Percentiles rank a stretch among this genome's conserved stretches.
Conservation (phyloP, 1,284 basidiomycete species). For the Leucoagaricus sp. region DNA sequence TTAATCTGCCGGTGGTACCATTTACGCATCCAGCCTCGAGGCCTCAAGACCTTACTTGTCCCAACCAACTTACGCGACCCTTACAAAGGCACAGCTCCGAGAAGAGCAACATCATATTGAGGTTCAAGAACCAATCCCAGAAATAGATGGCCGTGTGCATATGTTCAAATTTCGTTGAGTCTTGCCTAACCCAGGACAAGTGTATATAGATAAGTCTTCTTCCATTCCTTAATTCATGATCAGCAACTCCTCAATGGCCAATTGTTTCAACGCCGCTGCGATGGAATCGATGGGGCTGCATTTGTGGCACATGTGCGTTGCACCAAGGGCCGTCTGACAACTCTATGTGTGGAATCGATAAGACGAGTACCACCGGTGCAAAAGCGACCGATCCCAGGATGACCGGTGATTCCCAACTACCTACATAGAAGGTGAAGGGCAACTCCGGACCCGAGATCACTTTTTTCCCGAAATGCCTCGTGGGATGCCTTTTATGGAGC, state of each 20-base stretch:
- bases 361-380: background rate
- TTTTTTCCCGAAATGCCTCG: slow-evolving; percentile 2
- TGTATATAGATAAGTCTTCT: background rate
- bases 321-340: background rate
- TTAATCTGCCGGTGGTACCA: slow-evolving; percentile 8
- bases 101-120: background rate
- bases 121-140: background rate
- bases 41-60: background rate
- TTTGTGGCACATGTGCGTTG: background rate
- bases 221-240: slow-evolving; percentile 2
- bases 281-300: background rate
- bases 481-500: background rate
- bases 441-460: background rate
- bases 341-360: background rate
- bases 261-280: background rate
- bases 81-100: slow-evolving; percentile 6
- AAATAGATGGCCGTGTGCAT: background rate
- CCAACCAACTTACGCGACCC: background rate
- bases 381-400: slow-evolving; percentile 5
- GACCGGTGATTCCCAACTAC: background rate
- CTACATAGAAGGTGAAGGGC: background rate
- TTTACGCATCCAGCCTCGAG: slow-evolving; percentile 5
- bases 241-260: background rate
- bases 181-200: background rate
- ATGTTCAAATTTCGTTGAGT: background rate